Conservation (phyloP, 1,284 basidiomycete genomes). For the Puccinia triticina region DNA sequence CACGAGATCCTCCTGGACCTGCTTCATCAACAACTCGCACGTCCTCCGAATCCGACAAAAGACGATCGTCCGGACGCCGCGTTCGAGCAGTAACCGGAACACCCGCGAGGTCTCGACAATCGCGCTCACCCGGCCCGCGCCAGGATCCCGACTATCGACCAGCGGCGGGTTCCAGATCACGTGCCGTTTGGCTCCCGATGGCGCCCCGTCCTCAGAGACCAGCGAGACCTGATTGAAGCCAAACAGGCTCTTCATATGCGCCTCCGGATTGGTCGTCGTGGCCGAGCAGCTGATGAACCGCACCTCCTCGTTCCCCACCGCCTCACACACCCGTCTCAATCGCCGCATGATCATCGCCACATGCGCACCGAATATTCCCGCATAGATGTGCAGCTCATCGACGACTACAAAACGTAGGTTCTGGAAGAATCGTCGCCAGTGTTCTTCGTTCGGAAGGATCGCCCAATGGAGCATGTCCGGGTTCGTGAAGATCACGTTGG, state of each 20-base stretch:
- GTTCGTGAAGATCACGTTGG: conserved; percentile 64
- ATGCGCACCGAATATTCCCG: conserved; percentile 64
- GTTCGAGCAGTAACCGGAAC: conserved; percentile 79
- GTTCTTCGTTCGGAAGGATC: conserved; percentile 79
- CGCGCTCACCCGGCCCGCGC: conserved; percentile 68
- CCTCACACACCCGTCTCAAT: conserved; percentile 76
- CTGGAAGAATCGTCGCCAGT: conserved; percentile 73
- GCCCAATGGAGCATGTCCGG: conserved; percentile 81
- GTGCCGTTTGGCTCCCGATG: conserved; percentile 72
- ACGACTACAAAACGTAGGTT: conserved; percentile 78
- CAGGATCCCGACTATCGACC: conserved; percentile 68
- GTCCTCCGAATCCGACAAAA: conserved; percentile 74
- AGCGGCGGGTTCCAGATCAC: conserved; percentile 76
- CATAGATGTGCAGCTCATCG: conserved; percentile 64
- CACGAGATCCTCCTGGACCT: conserved; percentile 72
- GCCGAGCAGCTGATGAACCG: conserved; percentile 86
- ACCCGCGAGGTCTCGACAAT: conserved; percentile 74
- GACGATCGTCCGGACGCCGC: conserved; percentile 77
- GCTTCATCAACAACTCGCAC: conserved; percentile 83
- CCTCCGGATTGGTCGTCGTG: conserved; percentile 75
- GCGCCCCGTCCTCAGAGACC: conserved; percentile 79
- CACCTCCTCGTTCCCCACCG: conserved; percentile 72
- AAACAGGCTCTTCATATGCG: conserved; percentile 76
- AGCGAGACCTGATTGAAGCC: conserved; percentile 72
- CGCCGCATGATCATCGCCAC: conserved; percentile 77